Percentiles rank a stretch among this genome's conserved stretches.
Conservation (phyloP, 495 filamentous ascomycete genomes). For the Zalerion maritima region DNA sequence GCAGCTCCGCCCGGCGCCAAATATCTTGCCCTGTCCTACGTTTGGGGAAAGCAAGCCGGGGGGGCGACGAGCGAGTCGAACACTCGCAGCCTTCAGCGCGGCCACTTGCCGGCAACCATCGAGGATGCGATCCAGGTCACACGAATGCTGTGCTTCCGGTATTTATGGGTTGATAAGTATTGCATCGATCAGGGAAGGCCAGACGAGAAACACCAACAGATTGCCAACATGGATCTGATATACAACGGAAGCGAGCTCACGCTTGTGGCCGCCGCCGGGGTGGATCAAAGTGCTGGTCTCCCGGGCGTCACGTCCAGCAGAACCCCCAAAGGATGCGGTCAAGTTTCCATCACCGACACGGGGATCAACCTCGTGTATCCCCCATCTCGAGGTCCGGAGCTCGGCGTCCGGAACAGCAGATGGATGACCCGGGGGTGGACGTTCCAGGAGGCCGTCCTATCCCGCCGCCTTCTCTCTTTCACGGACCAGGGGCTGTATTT, state of each 20-base stretch:
- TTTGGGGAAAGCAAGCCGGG: slow-evolving; percentile 4
- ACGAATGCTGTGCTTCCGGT: slow-evolving; percentile 10
- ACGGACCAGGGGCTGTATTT: slow-evolving; percentile 21
- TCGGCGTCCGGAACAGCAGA: slow-evolving; percentile 9
- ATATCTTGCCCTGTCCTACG: slow-evolving; percentile 11
- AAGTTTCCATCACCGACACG: slow-evolving; percentile 1
- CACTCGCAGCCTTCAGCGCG: too few relatives aligned
- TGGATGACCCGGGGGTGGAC: slow-evolving; percentile 28
- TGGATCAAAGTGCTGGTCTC: slow-evolving; percentile 13
- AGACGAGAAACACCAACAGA: slow-evolving; percentile 11
- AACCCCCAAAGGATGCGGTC: slow-evolving; percentile 1
- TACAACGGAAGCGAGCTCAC: slow-evolving; percentile 14
- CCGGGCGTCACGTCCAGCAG: slow-evolving; percentile 13
- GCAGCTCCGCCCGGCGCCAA: too few relatives aligned
- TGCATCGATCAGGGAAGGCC: slow-evolving; percentile 10
- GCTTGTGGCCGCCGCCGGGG: slow-evolving; percentile 17
- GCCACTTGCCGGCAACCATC: slow-evolving; percentile 5
- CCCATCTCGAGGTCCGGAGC: too few relatives aligned
- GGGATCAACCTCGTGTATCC: slow-evolving; percentile 9
- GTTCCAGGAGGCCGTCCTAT: slow-evolving; percentile 24
- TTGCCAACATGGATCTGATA: slow-evolving; percentile 16
- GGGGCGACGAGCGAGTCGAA: not conserved
- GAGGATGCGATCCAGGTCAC: slow-evolving; percentile 14
- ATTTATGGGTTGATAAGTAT: slow-evolving; percentile 17
- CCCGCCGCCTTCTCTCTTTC: slow-evolving; percentile 18